phyloP scores from a whole-genome alignment of 2,329 filamentous ascomycete species.

The Phialocephala sp. region DNA sequence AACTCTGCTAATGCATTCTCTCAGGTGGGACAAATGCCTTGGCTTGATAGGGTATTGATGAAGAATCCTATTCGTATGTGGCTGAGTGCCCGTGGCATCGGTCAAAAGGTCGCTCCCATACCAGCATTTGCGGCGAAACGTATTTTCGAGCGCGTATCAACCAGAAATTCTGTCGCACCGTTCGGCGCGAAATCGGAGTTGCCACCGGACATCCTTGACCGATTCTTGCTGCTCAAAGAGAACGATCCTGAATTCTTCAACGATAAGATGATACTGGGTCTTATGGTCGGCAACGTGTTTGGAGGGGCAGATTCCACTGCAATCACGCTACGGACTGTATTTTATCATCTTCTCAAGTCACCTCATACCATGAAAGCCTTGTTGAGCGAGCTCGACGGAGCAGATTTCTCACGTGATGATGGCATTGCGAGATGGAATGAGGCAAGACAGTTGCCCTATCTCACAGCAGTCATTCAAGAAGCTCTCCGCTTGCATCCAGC shows the following conservation, averaged over 20 bases:
- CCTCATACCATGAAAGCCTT: conserved; percentile 44
- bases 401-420: conserved; percentile 22
- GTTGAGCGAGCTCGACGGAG: conserved; percentile 46
- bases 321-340: conserved; percentile 42
- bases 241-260: conserved; percentile 35
- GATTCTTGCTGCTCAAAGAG: conserved; percentile 33
- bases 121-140: neutral
- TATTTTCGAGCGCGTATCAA: neutral
- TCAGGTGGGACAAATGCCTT: conserved; percentile 32
- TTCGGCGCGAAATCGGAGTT: neutral
- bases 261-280: neutral
- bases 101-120: neutral
- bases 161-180: neutral
- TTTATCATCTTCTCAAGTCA: conserved; percentile 41
- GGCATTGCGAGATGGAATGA: conserved; percentile 8
- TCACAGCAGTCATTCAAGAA: conserved; percentile 58
- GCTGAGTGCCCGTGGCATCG: neutral
- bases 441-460: conserved; percentile 45
- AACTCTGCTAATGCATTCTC: neutral
- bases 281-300: conserved; percentile 23
- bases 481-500: conserved; percentile 55
- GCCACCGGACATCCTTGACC: conserved; percentile 39
- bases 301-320: conserved; percentile 47
- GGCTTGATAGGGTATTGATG: conserved; percentile 19
- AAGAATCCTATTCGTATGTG: conserved; percentile 17